phyloP scores from a whole-genome alignment of 163 green algal genomes.

The Scenedesmus sp. region DNA sequence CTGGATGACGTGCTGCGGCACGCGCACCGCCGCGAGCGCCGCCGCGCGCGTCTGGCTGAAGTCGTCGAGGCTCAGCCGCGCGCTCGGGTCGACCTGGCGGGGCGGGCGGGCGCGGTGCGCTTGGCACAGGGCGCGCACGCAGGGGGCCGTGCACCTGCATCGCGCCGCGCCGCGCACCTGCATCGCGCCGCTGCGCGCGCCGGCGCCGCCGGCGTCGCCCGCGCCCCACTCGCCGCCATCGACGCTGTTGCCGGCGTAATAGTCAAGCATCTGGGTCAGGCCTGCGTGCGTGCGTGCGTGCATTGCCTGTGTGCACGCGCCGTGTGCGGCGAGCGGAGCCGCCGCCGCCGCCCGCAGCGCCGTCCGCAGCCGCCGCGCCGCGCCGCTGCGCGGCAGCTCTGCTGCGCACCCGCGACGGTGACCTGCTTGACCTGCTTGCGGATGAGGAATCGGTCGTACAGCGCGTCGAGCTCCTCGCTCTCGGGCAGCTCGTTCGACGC shows the following conservation, averaged over 20 bases:
- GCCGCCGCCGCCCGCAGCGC: no score
- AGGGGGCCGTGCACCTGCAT: no score
- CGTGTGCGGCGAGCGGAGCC: no score
- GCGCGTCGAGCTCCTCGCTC: constrained; percentile 94
- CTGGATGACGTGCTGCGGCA: constrained; percentile 80
- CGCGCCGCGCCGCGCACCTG: not conserved
- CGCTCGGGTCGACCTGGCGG: constrained; percentile 3
- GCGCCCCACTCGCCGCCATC: constrained; percentile 4
- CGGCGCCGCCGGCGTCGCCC: not conserved
- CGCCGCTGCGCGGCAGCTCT: no score
- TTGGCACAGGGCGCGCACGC: no score
- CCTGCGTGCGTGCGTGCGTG: constrained; percentile 9
- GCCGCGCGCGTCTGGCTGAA: constrained; percentile 50
- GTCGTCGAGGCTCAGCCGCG: constrained; percentile 51
- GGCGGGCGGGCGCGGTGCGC: no score
- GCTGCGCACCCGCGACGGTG: constrained; percentile 41
- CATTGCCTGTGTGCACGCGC: no score
- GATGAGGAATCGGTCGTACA: constrained; percentile 97
- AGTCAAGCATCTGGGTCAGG: constrained; percentile 59
- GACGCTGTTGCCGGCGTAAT: constrained; percentile 56
- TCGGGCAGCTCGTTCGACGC: constrained; percentile 98
- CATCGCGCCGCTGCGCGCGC: constrained; percentile 11
- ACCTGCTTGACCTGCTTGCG: constrained; percentile 83
- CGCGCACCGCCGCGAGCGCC: constrained; percentile 58
- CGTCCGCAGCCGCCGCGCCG: no score